A percentile compares a stretch with the other conserved stretches of the same genome.
Evolutionary conservation across 345 rosid species (phyloP).

Genomic region (Aquilaria sinensis): DNA sequence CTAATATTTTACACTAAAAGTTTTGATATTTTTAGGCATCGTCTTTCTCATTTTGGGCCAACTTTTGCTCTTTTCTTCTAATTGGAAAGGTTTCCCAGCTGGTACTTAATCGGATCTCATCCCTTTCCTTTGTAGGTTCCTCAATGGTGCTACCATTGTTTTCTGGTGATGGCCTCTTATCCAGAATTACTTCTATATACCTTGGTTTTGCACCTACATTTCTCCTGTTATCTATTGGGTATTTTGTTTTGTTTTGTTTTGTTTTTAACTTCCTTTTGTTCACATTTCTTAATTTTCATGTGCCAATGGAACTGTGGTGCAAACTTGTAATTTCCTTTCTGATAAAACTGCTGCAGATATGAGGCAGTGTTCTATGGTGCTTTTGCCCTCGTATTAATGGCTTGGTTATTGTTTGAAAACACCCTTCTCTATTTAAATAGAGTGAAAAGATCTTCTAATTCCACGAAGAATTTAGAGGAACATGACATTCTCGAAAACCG

Average conservation of each 20-base stretch:
- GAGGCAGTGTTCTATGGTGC: slow-evolving; percentile 94
- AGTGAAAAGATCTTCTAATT: slow-evolving; percentile 30
- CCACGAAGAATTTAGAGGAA: slow-evolving; percentile 31
- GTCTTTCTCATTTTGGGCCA: slow-evolving; percentile 2
- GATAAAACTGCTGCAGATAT: slow-evolving; percentile 44
- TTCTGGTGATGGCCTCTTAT: slow-evolving; percentile 61
- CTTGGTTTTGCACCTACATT: slow-evolving; percentile 91
- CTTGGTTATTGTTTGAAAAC: slow-evolving; percentile 84
- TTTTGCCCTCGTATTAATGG: slow-evolving; percentile 65
- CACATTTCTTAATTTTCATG: not conserved
- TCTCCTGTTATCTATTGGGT: slow-evolving; percentile 94
- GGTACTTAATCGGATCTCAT: not conserved
- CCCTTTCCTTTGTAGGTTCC: slow-evolving; percentile 45
- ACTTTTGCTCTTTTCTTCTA: not conserved
- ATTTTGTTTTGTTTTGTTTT: slow-evolving; percentile 7
- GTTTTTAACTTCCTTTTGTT: slow-evolving; percentile 2
- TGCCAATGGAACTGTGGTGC: slow-evolving; percentile 8
- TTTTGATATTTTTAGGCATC: not conserved
- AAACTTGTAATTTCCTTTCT: slow-evolving; percentile 14
- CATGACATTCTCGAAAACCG: slow-evolving; percentile 36
- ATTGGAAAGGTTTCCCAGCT: not conserved
- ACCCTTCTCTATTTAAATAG: slow-evolving; percentile 42
- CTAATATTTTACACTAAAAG: not conserved
- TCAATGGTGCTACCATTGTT: slow-evolving; percentile 79
- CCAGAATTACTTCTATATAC: slow-evolving; percentile 77